phyloP scores from a whole-genome alignment of 257 asterid species.

The Solanum chaucha region DNA sequence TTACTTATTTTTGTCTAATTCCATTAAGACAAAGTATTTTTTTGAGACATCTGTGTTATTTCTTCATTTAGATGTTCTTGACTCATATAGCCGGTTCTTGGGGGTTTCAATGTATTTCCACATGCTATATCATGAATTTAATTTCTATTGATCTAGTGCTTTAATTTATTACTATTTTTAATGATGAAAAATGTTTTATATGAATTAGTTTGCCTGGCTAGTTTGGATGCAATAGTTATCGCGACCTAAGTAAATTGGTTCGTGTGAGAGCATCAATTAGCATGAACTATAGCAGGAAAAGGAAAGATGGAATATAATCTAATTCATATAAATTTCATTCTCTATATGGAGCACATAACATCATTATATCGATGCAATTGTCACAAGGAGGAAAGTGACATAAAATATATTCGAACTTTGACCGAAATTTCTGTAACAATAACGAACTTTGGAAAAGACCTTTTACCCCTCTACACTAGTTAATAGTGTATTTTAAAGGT shows the following conservation, averaged over 20 bases:
- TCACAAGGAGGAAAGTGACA: not conserved
- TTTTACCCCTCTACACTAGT: no score
- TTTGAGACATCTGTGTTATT: not conserved
- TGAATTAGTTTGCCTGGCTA: not conserved
- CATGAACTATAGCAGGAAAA: not conserved
- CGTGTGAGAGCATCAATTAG: not conserved
- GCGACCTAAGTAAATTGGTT: not conserved
- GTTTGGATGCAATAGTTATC: not conserved
- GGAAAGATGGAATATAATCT: not conserved
- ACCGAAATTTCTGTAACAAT: no score
- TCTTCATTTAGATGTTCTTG: not conserved
- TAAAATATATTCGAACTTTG: no score
- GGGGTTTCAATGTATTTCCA: not conserved
- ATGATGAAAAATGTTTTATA: not conserved
- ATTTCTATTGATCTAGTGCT: not conserved
- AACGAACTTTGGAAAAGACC: no score
- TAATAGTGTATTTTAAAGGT: no score
- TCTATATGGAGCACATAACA: not conserved
- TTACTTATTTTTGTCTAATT: no score
- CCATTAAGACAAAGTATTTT: not conserved
- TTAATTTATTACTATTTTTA: not conserved
- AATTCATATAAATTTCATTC: not conserved
- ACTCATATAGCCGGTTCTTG: not conserved
- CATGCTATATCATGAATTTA: not conserved
- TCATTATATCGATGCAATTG: not conserved